Conservation (phyloP, 75 land plant species). For the Pinus taeda region DNA sequence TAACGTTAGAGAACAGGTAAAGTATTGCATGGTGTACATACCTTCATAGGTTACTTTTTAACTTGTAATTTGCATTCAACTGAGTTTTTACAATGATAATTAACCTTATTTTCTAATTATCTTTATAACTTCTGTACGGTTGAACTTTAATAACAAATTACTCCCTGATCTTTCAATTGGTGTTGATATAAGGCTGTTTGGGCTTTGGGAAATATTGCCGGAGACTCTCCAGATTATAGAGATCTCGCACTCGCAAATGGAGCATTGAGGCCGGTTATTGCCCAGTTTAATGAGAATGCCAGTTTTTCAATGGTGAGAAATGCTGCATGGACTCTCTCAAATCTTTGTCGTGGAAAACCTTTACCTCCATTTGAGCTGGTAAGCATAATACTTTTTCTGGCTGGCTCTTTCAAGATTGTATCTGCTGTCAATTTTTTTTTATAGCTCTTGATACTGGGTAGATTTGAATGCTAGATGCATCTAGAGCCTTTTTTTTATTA, state of each 20-base stretch:
- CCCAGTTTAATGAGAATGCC: constrained; percentile 68
- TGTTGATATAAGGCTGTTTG: constrained; percentile 60
- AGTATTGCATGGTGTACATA: not conserved
- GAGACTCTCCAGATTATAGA: constrained; percentile 71
- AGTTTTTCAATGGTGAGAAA: constrained; percentile 78
- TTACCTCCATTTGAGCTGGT: constrained; percentile 79
- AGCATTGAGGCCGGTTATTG: constrained; percentile 54
- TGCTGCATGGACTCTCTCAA: constrained; percentile 85
- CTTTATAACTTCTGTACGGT: not conserved
- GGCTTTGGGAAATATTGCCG: constrained; percentile 87
- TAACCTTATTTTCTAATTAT: not conserved
- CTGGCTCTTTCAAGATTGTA: no score
- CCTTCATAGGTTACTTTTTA: no score
- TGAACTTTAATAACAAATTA: not conserved
- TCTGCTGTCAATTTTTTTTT: no score
- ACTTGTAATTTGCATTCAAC: no score
- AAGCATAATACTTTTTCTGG: no score
- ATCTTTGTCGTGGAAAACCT: constrained; percentile 78
- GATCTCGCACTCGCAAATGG: constrained; percentile 55
- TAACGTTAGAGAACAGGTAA: constrained; percentile 94
- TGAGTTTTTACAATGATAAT: no score
- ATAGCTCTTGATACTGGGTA: no score
- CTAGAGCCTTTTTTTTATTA: no score
- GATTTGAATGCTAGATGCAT: no score
- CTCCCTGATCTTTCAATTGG: not conserved